Evolutionary conservation across 2,329 filamentous ascomycete genomes (phyloP).

Genomic region (Sclerotinia nivalis): DNA sequence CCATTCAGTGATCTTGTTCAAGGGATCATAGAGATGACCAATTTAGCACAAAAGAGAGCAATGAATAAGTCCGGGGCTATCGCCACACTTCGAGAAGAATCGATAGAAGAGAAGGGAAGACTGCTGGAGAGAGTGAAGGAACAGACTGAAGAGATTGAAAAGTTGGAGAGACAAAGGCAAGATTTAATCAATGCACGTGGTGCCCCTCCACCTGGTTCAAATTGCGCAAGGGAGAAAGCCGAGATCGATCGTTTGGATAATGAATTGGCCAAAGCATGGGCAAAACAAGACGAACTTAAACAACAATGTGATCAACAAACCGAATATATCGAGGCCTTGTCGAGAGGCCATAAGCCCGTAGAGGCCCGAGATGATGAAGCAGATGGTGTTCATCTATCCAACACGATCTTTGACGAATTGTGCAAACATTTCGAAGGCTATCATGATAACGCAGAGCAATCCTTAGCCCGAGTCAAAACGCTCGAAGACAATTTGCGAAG

Average conservation of each 20-base stretch:
- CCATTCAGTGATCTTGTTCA: constrained; percentile 13
- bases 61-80: no score
- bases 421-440: constrained; percentile 13
- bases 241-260: constrained; percentile 1
- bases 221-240: neutral
- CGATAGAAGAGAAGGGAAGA: neutral
- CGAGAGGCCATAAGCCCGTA: neutral
- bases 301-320: neutral
- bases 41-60: neutral
- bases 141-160: neutral
- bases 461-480: neutral
- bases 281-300: neutral
- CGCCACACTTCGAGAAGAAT: neutral
- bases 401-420: neutral
- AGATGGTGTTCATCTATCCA: neutral
- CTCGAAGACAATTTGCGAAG: neutral
- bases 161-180: neutral
- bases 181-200: constrained; percentile 13
- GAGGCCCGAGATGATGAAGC: neutral
- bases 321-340: neutral
- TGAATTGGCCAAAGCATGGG: neutral
- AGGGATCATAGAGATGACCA: neutral
- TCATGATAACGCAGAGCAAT: constrained; percentile 2
- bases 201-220: neutral
- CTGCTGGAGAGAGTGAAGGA: neutral